A percentile compares a stretch with the other conserved stretches of the same genome.
Conservation (phyloP, 148 eudicot species). For the Bassia scoparia region DNA sequence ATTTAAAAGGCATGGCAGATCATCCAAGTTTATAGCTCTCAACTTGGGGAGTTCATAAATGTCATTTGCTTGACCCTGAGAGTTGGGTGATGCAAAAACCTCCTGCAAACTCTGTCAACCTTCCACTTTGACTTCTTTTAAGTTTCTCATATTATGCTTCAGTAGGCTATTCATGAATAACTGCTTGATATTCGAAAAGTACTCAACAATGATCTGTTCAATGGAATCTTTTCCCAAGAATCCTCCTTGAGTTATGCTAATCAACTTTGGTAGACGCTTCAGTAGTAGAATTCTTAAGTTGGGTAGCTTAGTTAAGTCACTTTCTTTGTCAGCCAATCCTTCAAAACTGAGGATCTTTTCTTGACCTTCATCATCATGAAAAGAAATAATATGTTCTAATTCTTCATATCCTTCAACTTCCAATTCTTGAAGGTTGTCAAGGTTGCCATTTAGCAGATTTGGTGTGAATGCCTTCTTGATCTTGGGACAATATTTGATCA, state of each 20-base stretch:
- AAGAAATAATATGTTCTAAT: slow-evolving; percentile 16
- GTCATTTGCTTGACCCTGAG: background rate
- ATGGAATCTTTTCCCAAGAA: slow-evolving; percentile 16
- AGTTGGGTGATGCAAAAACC: slow-evolving; percentile 15
- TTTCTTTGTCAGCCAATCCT: no score
- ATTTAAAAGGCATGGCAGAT: slow-evolving; percentile 21
- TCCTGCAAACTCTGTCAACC: slow-evolving; percentile 15
- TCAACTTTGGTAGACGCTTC: background rate
- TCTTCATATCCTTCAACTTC: slow-evolving; percentile 28
- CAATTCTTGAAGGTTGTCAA: slow-evolving; percentile 24
- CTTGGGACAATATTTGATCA: no score
- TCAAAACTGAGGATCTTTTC: no score
- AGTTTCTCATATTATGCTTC: slow-evolving; percentile 14
- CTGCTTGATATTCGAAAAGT: slow-evolving; percentile 15
- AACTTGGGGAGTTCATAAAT: slow-evolving; percentile 19
- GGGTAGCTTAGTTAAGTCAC: background rate
- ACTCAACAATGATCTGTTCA: slow-evolving; percentile 18
- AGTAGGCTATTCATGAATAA: slow-evolving; percentile 9
- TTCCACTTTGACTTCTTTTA: slow-evolving; percentile 17
- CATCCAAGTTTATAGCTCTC: slow-evolving; percentile 19
- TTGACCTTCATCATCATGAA: slow-evolving; percentile 11
- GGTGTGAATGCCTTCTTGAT: slow-evolving; percentile 12
- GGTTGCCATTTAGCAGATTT: slow-evolving; percentile 13
- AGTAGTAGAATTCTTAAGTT: no score
- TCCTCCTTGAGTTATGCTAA: slow-evolving; percentile 6